These are phyloP conservation scores for Saccharomycopsis hybrid DNA, from an alignment of 1,139 yeast species.

Conservation along the genomic window DNA sequence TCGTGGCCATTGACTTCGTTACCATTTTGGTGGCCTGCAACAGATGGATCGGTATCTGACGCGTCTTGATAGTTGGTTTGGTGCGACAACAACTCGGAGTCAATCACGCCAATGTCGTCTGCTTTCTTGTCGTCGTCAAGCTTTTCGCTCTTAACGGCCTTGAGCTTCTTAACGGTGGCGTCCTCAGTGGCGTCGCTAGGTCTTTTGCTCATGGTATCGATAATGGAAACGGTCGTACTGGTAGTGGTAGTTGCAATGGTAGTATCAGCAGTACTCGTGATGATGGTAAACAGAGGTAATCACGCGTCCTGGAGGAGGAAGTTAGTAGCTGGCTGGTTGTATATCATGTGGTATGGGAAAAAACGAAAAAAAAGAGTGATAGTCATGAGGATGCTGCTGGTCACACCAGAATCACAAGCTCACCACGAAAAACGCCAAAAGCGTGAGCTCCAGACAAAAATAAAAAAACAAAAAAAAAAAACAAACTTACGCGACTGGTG, in stretches of 20 bases:
- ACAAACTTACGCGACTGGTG: too few relatives aligned
- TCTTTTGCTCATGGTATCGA: slow-evolving; percentile 20
- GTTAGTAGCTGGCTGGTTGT: neutral
- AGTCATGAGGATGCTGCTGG: slow-evolving; percentile 7
- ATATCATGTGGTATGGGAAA: neutral
- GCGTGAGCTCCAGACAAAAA: too few relatives aligned
- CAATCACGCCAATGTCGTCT: slow-evolving; percentile 30
- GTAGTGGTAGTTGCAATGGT: neutral
- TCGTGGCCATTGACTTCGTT: too few relatives aligned
- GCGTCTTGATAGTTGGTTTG: slow-evolving; percentile 29
- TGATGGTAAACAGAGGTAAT: too few relatives aligned
- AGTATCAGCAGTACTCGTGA: too few relatives aligned
- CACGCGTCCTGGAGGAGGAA: too few relatives aligned
- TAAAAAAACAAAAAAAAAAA: too few relatives aligned
- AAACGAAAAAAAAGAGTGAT: slow-evolving; percentile 8
- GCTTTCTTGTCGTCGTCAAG: slow-evolving; percentile 18
- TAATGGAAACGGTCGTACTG: slow-evolving; percentile 6
- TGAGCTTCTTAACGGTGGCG: slow-evolving; percentile 19
- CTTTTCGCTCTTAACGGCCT: slow-evolving; percentile 18
- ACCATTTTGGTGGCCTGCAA: too few relatives aligned
- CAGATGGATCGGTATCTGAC: too few relatives aligned
- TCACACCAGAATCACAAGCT: slow-evolving; percentile 15
- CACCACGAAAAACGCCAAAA: neutral
- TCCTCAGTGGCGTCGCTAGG: slow-evolving; percentile 20
- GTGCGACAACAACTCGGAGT: slow-evolving; percentile 43